A percentile compares a stretch with the other conserved stretches of the same genome.
These are phyloP conservation scores for Beauveria asiatica DNA, from an alignment of 2,329 filamentous ascomycete genomes.

Conservation along the genomic window DNA sequence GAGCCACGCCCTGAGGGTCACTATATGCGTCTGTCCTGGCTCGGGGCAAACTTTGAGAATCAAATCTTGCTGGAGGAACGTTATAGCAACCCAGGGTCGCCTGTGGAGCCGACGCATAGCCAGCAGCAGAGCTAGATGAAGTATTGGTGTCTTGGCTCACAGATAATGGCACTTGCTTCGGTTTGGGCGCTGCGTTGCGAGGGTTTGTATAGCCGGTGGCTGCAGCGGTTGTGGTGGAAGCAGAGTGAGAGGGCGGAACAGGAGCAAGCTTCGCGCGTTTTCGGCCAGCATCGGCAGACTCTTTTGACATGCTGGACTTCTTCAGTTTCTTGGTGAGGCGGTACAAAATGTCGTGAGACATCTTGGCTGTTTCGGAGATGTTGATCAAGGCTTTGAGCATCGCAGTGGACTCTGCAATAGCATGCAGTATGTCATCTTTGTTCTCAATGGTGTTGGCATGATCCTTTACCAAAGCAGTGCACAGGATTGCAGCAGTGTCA, in stretches of 20 bases:
- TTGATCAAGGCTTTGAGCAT: constrained; percentile 24
- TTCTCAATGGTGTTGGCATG: constrained; percentile 23
- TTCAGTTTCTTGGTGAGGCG: constrained; percentile 21
- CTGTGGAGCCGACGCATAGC: neutral
- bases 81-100: neutral
- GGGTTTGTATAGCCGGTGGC: neutral
- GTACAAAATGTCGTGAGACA: constrained; percentile 26
- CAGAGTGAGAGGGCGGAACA: neutral
- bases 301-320: constrained; percentile 13
- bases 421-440: constrained; percentile 29
- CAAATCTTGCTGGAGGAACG: neutral
- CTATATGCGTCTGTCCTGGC: neutral
- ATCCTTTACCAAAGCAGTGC: constrained; percentile 41
- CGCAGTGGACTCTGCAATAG: constrained; percentile 27
- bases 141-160: neutral
- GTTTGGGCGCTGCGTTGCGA: neutral
- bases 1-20: neutral
- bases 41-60: neutral
- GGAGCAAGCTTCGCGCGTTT: constrained; percentile 5
- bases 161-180: neutral
- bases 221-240: neutral
- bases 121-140: neutral
- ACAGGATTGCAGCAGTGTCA: constrained; percentile 40
- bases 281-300: neutral
- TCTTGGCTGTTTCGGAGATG: constrained; percentile 26